Evolutionary conservation across 345 rosid species (phyloP), one percentile per base, ranked within the genome.

Genomic region (Euphorbia peplus): DNA sequence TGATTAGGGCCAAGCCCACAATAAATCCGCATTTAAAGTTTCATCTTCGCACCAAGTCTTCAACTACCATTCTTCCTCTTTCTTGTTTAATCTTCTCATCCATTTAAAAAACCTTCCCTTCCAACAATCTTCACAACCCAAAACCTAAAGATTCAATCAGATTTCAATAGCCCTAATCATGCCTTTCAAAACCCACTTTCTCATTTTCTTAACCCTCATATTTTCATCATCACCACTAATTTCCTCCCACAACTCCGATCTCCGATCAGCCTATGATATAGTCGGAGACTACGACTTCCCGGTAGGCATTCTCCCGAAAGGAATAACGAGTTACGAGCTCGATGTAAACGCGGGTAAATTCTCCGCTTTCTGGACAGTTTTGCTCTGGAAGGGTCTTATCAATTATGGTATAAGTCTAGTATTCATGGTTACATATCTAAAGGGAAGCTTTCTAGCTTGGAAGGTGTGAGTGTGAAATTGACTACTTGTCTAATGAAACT

Each of bases 401-500:
- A 80, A 73, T 66, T 86, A 53, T 67, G 70, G 39, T 88, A 86
- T 77, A 78, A 70, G 73, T 67, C 85, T 35, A 76, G 78, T 39
- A 78, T 88, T 69, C 72, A 62, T 59, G 93, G 93, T 37, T 3
- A 66, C 47, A 78, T 88, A 8, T 79, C 88, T 4, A 70, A 67
- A 52, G 84, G 82, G 1, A 83, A 35, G 77, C 81, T 88, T 60
- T 55, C 76, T 12, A 72, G 64, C 50, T 64, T 88, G 76, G 73
- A 81, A 63, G 88, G 93, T 50, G 85, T 85, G 18, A 87, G 88
- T 48, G 92, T 87, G 63, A 87, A 85, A 84, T 65, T 87, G 41
- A n/a, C n/a, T n/a, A n/a, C n/a, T n/a, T n/a, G n/a, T n/a, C n/a
- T n/a, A n/a, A n/a, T n/a, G n/a, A n/a, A n/a, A n/a, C n/a, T n/a